Evolutionary conservation across 768 basidiomycete species (phyloP).

Genomic region (Amyloporia xantha): DNA sequence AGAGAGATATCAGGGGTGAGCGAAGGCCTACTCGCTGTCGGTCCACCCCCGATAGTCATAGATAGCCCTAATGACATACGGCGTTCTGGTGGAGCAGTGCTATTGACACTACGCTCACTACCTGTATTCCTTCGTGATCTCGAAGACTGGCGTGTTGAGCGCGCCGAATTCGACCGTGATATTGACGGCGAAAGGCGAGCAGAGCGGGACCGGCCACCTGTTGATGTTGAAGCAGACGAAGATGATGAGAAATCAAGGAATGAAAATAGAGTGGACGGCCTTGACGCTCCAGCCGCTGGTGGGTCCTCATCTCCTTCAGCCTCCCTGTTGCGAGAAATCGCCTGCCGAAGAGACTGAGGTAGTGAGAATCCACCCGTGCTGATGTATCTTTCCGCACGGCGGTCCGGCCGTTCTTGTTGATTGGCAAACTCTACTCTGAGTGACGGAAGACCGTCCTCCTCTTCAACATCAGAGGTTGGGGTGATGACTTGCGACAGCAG

Average conservation of each 20-base stretch:
- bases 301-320: background rate
- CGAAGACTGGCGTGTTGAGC: constrained; percentile 17
- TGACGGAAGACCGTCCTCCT: constrained; percentile 8
- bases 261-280: constrained; percentile 14
- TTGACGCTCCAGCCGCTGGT: constrained; percentile 5
- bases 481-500: constrained; percentile 14
- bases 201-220: constrained; percentile 12
- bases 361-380: constrained; percentile 17
- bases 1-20: constrained; percentile 18
- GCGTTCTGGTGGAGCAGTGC: constrained; percentile 13
- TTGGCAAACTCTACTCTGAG: constrained; percentile 23
- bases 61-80: constrained; percentile 23
- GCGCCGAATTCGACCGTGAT: constrained; percentile 11
- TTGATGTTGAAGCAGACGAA: constrained; percentile 14
- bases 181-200: constrained; percentile 13
- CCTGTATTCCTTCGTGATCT: constrained; percentile 14
- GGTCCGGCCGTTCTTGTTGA: constrained; percentile 10
- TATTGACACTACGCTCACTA: constrained; percentile 9
- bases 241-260: constrained; percentile 24
- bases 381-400: constrained; percentile 11
- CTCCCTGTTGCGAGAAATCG: constrained; percentile 11
- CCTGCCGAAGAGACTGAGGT: constrained; percentile 19
- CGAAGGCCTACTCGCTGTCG: constrained; percentile 20
- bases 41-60: constrained; percentile 20
- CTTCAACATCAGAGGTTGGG: constrained; percentile 5